These are phyloP conservation scores for Boletus subparvulus DNA, from an alignment of 768 basidiomycete genomes.

Conservation along the genomic window DNA sequence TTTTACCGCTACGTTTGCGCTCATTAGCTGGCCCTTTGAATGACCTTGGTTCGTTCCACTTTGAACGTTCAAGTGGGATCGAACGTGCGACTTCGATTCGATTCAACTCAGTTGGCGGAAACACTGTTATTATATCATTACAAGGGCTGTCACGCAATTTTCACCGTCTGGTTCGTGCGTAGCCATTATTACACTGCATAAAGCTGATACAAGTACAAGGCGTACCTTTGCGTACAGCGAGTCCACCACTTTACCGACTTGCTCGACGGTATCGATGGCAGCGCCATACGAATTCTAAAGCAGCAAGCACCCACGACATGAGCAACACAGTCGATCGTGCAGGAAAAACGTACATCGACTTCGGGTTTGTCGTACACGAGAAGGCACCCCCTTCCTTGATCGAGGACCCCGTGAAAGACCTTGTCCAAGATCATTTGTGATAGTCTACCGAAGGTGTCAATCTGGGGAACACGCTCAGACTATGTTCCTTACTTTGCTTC, in stretches of 20 bases:
- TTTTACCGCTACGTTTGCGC: not conserved
- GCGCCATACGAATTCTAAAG: slow-evolving; percentile 81
- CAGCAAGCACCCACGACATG: not conserved
- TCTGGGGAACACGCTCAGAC: not conserved
- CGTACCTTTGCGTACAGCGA: slow-evolving; percentile 83
- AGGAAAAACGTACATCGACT: slow-evolving; percentile 64
- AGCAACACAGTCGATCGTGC: not conserved
- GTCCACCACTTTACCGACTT: slow-evolving; percentile 93
- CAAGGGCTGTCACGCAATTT: slow-evolving; percentile 36
- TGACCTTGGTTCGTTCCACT: not conserved
- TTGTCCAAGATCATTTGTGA: slow-evolving; percentile 99
- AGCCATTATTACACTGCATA: not conserved
- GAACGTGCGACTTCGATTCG: not conserved
- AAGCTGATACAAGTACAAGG: not conserved
- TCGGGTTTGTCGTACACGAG: slow-evolving; percentile 88
- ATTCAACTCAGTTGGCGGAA: not conserved
- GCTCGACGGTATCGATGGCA: slow-evolving; percentile 84
- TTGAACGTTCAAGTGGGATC: not conserved
- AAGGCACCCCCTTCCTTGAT: slow-evolving; percentile 90
- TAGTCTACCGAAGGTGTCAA: slow-evolving; percentile 48
- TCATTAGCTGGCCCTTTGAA: not conserved
- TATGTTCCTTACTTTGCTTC: slow-evolving; percentile 75
- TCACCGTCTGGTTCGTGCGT: slow-evolving; percentile 37
- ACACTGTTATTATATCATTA: not conserved
- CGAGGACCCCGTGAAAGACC: slow-evolving; percentile 91